Evolutionary conservation across 768 basidiomycete genomes (phyloP).

Genomic region (button mushroom (Agaricus bisporus)): DNA sequence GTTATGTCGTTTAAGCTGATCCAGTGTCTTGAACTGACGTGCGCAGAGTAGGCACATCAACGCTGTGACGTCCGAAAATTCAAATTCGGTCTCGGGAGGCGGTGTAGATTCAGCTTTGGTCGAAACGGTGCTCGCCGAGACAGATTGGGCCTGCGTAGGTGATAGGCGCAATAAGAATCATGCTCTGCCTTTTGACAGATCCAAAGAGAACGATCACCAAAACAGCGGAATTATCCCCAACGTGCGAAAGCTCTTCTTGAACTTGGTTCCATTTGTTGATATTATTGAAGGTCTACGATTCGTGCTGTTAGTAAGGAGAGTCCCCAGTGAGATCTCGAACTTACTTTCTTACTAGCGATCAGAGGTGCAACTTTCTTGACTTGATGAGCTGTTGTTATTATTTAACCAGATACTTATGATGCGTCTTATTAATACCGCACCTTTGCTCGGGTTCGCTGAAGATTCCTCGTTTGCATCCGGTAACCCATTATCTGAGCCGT

Average conservation of each 20-base stretch:
- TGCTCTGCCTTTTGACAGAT: slow-evolving; percentile 1
- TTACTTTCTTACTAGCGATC: slow-evolving; percentile 81
- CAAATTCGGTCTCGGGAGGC: slow-evolving; percentile 58
- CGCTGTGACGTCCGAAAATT: slow-evolving; percentile 71
- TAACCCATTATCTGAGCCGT: slow-evolving; percentile 39
- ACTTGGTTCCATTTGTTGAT: slow-evolving; percentile 98
- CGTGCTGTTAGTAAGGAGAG: slow-evolving; percentile 8
- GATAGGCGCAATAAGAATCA: slow-evolving; percentile 10
- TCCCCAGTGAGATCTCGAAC: slow-evolving; percentile 10
- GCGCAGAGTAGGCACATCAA: slow-evolving; percentile 88
- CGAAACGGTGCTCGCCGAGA: neutral
- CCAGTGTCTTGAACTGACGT: slow-evolving; percentile 84
- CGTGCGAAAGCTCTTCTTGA: slow-evolving; percentile 64
- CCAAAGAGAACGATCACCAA: slow-evolving; percentile 28
- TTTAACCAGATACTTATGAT: neutral
- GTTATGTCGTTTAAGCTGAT: slow-evolving; percentile 85
- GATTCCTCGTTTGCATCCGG: slow-evolving; percentile 27
- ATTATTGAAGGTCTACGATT: slow-evolving; percentile 70
- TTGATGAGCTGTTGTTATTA: slow-evolving; percentile 15
- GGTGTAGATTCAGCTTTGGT: slow-evolving; percentile 22
- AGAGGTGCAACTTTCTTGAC: slow-evolving; percentile 75
- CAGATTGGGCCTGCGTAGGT: slow-evolving; percentile 10
- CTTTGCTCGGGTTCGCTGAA: slow-evolving; percentile 40
- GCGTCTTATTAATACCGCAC: slow-evolving; percentile 28
- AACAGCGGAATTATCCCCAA: slow-evolving; percentile 9